Evolutionary conservation across 192 early-diverging fungal species (phyloP), one percentile per base, ranked within the genome.

Genomic region (Linnemannia hyalina): DNA sequence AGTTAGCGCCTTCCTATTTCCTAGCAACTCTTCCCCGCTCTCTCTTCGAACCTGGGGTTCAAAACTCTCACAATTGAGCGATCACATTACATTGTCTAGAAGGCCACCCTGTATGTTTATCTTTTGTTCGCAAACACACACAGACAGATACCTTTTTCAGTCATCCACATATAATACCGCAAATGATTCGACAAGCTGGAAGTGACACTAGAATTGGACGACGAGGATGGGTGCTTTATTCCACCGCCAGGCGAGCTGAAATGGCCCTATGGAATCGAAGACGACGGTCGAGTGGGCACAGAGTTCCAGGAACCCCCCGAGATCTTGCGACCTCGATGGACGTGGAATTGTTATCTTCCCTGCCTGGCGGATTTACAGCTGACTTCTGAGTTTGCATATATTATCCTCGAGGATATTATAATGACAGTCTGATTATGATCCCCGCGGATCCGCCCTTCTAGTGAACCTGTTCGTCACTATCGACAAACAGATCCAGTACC

Each of bases 341-440:
- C 60, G 2, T 65, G 60, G 60, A 10, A 65, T 65, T 65, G 60
- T 11, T 35, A 35, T 29, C 9, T 65, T 3, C 60, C 60, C 26
- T 15, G 26, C 11, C 60, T 65, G 26, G 4, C 11, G 26, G 26
- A 29, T 15, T 11, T 65, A 26, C 26, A 32, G 60, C 26, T 65
- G 60, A 65, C 29, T 2, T 26, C 60, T 29, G 60, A 65, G 26
- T 65, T 65, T 65, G 60, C 60, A 3, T 65, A 65, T 29, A 13
- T 6, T 15, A n/a, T 65, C 60, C 60, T 63, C 60, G 60, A 35
- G 1, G 35, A 35, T 35, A 35, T 35, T 35, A 65, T 26, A 65
- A 65, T 32, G 60, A 65, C 60, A 65, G 60, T 65, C 13, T 65
- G 29, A 65, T 65, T 9, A 65, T 65, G 60, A 65, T 65, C 29